phyloP scores from a whole-genome alignment of 2,329 filamentous ascomycete genomes.

The Chaetomiaceae sp. region DNA sequence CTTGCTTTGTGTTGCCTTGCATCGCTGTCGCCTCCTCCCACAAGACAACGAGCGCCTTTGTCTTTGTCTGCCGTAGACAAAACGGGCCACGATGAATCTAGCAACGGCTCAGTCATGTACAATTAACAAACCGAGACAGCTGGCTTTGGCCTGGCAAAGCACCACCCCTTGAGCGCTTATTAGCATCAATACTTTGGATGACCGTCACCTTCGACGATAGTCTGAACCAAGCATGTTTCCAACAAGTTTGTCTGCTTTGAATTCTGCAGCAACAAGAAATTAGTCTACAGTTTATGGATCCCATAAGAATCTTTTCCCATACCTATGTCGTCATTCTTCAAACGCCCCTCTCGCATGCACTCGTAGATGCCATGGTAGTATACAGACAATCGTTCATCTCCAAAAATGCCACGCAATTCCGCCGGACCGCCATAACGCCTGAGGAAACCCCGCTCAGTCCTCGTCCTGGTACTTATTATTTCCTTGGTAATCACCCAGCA shows the following conservation, averaged over 20 bases:
- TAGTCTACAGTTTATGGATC: not conserved
- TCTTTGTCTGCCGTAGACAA: not conserved
- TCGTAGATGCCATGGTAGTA: not conserved
- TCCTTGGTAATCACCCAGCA: conserved; percentile 67
- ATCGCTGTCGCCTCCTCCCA: not conserved
- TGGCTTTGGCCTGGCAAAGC: not conserved
- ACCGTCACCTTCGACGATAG: no score
- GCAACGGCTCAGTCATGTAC: no score
- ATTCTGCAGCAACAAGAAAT: not conserved
- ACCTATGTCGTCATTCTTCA: not conserved
- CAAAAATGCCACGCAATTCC: not conserved
- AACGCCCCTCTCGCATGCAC: conserved; percentile 12
- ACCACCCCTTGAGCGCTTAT: not conserved
- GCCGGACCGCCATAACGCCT: conserved; percentile 1
- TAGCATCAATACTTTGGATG: not conserved
- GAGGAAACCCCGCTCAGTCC: conserved; percentile 28
- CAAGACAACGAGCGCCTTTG: conserved; percentile 7
- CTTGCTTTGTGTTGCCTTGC: conserved; percentile 6
- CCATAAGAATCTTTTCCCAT: not conserved
- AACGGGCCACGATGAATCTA: no score
- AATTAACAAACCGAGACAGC: no score
- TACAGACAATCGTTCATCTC: not conserved
- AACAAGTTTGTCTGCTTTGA: no score
- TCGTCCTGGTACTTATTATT: conserved; percentile 59
- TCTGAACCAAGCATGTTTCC: no score